A percentile compares a stretch with the other conserved stretches of the same genome.
These are phyloP conservation scores for Camelina sativa DNA, from an alignment of 345 rosid genomes.

Conservation along the genomic window DNA sequence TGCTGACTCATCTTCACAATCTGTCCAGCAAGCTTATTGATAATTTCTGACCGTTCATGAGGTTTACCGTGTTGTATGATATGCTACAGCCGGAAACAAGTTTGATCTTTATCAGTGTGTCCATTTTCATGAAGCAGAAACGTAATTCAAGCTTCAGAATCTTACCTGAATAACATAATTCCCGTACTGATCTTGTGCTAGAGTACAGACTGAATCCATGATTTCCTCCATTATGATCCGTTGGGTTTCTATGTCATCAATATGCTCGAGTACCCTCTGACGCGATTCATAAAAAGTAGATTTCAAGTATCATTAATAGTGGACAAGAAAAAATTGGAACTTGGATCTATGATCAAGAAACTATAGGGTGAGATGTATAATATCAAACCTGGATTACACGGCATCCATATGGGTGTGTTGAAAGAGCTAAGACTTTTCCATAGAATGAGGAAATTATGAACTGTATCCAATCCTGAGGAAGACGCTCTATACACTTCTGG, in stretches of 20 bases:
- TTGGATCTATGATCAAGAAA: slow-evolving; percentile 23
- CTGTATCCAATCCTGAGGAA: slow-evolving; percentile 77
- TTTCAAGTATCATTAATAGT: background rate
- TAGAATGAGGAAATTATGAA: slow-evolving; percentile 87
- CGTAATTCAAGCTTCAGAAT: slow-evolving; percentile 14
- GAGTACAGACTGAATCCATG: slow-evolving; percentile 71
- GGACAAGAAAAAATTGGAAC: slow-evolving; percentile 13
- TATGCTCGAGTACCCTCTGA: slow-evolving; percentile 94
- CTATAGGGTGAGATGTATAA: slow-evolving; percentile 5
- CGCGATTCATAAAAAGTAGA: slow-evolving; percentile 19
- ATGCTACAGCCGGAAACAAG: slow-evolving; percentile 58
- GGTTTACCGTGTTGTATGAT: slow-evolving; percentile 88
- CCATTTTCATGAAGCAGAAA: slow-evolving; percentile 12
- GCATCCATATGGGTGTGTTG: slow-evolving; percentile 98
- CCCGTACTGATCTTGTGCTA: slow-evolving; percentile 95
- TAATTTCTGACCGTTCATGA: slow-evolving; percentile 73
- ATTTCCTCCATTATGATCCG: slow-evolving; percentile 84
- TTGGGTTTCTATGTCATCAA: slow-evolving; percentile 65
- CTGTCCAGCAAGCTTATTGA: slow-evolving; percentile 86
- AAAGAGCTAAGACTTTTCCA: slow-evolving; percentile 86
- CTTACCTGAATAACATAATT: slow-evolving; percentile 96
- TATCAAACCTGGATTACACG: slow-evolving; percentile 86
- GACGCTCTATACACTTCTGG: slow-evolving; percentile 93
- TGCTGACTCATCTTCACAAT: slow-evolving; percentile 97
- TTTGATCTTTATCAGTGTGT: slow-evolving; percentile 23